phyloP scores from a whole-genome alignment of 768 basidiomycete species.

The Strobilomyces echinocephalus region DNA sequence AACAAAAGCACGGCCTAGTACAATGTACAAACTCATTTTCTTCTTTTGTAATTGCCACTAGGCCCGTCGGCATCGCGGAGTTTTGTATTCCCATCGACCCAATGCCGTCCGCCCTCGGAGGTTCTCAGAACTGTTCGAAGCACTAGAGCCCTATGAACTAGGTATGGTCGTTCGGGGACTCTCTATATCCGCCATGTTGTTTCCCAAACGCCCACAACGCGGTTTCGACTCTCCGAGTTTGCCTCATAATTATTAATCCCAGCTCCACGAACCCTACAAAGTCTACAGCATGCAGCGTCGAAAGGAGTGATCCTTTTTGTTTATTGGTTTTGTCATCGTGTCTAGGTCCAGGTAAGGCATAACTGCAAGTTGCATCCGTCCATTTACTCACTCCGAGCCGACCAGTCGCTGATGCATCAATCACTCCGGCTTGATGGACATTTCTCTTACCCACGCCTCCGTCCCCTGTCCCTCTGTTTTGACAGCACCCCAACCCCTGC shows the following conservation, averaged over 20 bases:
- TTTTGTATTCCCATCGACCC: no score
- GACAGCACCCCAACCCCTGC: background rate
- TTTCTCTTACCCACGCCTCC: background rate
- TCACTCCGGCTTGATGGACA: background rate
- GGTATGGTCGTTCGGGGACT: background rate
- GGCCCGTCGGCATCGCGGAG: background rate
- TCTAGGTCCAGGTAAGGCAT: background rate
- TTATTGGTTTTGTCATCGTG: background rate
- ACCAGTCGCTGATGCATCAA: background rate
- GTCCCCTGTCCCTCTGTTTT: background rate
- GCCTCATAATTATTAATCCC: background rate
- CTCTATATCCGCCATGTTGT: background rate
- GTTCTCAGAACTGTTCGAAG: background rate
- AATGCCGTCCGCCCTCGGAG: background rate
- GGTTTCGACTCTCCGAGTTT: background rate
- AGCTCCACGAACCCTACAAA: background rate
- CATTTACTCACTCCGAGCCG: background rate
- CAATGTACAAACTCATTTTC: background rate
- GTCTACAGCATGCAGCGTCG: constrained; percentile 7
- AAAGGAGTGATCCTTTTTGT: no score
- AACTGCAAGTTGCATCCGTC: background rate
- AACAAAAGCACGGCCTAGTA: background rate
- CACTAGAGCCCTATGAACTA: background rate
- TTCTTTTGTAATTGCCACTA: background rate
- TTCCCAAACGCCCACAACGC: background rate